Evolutionary conservation across 768 basidiomycete species (phyloP).

Genomic region (Strobilomyces dryophilus): DNA sequence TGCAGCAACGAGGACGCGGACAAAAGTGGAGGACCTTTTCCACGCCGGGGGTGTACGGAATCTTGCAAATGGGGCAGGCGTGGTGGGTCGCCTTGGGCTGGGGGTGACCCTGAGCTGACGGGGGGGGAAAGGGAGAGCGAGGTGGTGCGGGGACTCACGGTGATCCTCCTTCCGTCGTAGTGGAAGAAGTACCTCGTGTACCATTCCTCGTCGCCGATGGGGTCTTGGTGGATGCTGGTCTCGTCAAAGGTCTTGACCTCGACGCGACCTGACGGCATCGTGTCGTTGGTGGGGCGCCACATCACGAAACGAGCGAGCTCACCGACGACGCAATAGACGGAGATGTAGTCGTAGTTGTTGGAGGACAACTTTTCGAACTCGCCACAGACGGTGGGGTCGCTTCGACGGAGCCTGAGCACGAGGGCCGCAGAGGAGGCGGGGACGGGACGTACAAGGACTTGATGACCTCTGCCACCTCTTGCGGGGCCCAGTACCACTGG

Average conservation of each 20-base stretch:
- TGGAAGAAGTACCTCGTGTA: conserved; percentile 46
- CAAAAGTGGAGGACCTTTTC: conserved; percentile 51
- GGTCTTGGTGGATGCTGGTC: conserved; percentile 31
- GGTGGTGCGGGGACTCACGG: conserved; percentile 26
- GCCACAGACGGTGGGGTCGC: conserved; percentile 38
- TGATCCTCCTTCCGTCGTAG: conserved; percentile 29
- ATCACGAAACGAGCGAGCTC: background rate
- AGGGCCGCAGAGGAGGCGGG: background rate
- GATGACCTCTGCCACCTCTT: conserved; percentile 41
- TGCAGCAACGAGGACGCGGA: conserved; percentile 45
- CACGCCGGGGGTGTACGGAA: conserved; percentile 44
- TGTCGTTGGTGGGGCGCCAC: background rate
- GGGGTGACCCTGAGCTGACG: background rate
- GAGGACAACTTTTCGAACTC: conserved; percentile 48
- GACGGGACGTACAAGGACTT: conserved; percentile 47
- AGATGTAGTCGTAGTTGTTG: conserved; percentile 45
- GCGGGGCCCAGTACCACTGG: conserved; percentile 52
- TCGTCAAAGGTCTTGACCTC: conserved; percentile 38
- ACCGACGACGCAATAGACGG: conserved; percentile 46
- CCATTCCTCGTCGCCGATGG: conserved; percentile 41
- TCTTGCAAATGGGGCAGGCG: conserved; percentile 41
- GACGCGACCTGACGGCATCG: conserved; percentile 29
- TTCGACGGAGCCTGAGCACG: conserved; percentile 17
- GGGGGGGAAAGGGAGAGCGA: background rate
- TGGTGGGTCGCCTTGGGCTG: conserved; percentile 40